These are phyloP conservation scores for Phytophthora meadii DNA, from an alignment of 352 stramenopile species.

Conservation along the genomic window DNA sequence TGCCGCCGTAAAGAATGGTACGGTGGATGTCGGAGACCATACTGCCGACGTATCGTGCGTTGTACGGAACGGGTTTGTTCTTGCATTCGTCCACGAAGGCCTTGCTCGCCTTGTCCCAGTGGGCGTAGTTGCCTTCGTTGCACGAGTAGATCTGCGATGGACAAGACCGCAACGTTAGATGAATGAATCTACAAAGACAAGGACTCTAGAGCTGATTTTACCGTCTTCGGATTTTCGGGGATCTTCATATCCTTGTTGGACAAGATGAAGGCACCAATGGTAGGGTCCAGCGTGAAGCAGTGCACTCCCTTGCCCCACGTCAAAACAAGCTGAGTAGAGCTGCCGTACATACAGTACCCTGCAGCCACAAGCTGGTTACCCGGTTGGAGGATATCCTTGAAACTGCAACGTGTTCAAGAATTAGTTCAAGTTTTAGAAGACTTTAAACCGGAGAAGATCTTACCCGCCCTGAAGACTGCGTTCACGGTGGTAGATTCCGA, in stretches of 20 bases:
- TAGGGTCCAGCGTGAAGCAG: constrained; percentile 98
- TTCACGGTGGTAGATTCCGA: constrained; percentile 95
- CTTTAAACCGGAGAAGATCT: constrained; percentile 5
- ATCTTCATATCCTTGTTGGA: constrained; percentile 95
- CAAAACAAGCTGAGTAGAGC: constrained; percentile 97
- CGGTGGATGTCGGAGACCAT: constrained; percentile 99
- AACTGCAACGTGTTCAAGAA: constrained; percentile 32
- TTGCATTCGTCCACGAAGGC: constrained; percentile 89
- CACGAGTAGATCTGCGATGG: constrained; percentile 93
- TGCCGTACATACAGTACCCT: constrained; percentile 98
- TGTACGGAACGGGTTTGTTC: constrained; percentile 82
- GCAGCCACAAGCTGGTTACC: constrained; percentile 95
- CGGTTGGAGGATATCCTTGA: constrained; percentile 93
- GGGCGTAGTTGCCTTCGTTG: constrained; percentile 97
- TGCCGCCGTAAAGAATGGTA: constrained; percentile 97
- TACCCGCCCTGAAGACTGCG: constrained; percentile 37
- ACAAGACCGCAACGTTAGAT: background rate
- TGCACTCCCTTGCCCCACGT: constrained; percentile 95
- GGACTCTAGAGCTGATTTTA: constrained; percentile 12
- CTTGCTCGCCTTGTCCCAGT: constrained; percentile 94
- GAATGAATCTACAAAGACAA: background rate
- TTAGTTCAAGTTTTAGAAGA: constrained; percentile 1
- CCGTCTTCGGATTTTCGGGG: constrained; percentile 89
- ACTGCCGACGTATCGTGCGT: constrained; percentile 96
- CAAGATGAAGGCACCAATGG: constrained; percentile 98